Conservation (phyloP, 495 filamentous ascomycete species). For the Staphylotrichum tortipilum region DNA sequence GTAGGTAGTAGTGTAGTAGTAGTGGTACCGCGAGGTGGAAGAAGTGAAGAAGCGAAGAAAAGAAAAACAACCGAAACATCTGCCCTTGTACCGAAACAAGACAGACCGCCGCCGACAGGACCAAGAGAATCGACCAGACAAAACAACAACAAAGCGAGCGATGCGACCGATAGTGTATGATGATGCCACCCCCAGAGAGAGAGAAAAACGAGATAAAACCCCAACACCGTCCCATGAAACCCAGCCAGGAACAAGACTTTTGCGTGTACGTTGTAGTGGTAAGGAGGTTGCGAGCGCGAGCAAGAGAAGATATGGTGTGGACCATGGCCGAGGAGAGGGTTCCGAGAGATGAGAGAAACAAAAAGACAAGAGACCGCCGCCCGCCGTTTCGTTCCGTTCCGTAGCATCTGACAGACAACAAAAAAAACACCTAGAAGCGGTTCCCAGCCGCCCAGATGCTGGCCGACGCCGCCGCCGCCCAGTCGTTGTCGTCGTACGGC, state of each 20-base stretch:
- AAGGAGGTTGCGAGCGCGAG: too few relatives aligned
- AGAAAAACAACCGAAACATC: background rate
- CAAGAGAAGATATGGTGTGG: too few relatives aligned
- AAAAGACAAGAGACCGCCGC: slow-evolving; percentile 5
- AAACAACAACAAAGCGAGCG: slow-evolving; percentile 7
- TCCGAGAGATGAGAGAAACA: slow-evolving; percentile 1
- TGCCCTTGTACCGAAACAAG: background rate
- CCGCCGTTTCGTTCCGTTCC: too few relatives aligned
- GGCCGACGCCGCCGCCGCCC: slow-evolving; percentile 69
- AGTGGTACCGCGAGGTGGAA: background rate
- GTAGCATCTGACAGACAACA: too few relatives aligned
- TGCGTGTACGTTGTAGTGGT: slow-evolving; percentile 1
- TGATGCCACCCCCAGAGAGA: slow-evolving; percentile 8
- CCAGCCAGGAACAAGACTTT: slow-evolving; percentile 9
- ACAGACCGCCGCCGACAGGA: background rate
- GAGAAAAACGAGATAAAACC: background rate
- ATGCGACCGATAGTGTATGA: slow-evolving; percentile 13
- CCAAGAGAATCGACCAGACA: too few relatives aligned
- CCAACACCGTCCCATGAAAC: slow-evolving; percentile 16
- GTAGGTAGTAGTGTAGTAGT: too few relatives aligned
- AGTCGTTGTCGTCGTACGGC: slow-evolving; percentile 80
- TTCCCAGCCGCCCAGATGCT: slow-evolving; percentile 65
- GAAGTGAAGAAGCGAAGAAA: background rate
- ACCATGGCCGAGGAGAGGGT: too few relatives aligned
- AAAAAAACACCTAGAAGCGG: too few relatives aligned